Conservation (phyloP, 441 rosid species). For the Raphanus hybrid region DNA sequence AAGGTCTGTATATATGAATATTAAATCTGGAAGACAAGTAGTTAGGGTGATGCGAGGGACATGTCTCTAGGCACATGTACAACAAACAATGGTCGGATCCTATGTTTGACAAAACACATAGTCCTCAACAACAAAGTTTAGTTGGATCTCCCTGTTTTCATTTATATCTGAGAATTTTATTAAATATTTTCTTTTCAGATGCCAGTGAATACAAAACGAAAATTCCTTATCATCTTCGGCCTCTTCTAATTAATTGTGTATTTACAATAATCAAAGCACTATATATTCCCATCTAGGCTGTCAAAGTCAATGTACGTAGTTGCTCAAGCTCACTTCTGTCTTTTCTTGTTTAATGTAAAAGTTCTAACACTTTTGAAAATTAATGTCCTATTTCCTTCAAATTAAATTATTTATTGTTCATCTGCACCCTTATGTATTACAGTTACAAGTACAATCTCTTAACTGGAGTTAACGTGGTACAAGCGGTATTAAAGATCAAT, state of each 20-base stretch:
- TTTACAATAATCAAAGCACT: not conserved
- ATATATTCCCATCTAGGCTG: not conserved
- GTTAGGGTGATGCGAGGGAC: conserved; percentile 43
- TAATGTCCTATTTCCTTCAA: not conserved
- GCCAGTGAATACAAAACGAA: conserved; percentile 24
- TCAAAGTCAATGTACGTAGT: conserved; percentile 31
- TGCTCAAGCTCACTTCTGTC: conserved; percentile 17
- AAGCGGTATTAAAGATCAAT: not conserved
- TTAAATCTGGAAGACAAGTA: conserved; percentile 41
- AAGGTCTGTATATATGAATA: conserved; percentile 24
- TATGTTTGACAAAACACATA: conserved; percentile 45
- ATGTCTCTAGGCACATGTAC: conserved; percentile 43
- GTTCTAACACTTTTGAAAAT: not conserved
- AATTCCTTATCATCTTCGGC: conserved; percentile 25
- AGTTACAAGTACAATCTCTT: not conserved
- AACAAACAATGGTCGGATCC: conserved; percentile 48
- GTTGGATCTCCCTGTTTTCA: conserved; percentile 39
- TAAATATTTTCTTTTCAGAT: conserved; percentile 16
- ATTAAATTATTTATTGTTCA: not conserved
- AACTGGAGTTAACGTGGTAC: not conserved
- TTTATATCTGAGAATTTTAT: conserved; percentile 16
- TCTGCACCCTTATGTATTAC: too few species aligned
- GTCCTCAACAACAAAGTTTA: conserved; percentile 35
- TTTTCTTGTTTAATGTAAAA: conserved; percentile 21
- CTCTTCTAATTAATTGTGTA: conserved; percentile 11